These are phyloP conservation scores for Staphylotrichum longicolle DNA, from an alignment of 495 filamentous ascomycete genomes.

Conservation along the genomic window DNA sequence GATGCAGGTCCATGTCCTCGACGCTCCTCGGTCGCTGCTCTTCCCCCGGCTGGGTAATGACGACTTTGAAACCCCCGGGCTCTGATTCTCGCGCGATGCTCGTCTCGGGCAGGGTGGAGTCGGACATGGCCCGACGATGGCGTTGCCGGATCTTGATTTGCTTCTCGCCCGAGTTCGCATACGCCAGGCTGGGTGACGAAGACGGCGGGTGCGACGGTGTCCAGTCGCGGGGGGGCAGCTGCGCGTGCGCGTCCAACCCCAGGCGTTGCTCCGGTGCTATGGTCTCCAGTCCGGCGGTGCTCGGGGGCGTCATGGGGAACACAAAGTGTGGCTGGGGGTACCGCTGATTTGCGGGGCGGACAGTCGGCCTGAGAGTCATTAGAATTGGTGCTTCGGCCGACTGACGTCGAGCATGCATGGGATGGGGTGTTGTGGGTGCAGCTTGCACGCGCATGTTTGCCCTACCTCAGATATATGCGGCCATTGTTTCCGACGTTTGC, in stretches of 20 bases:
- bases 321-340: slow-evolving; percentile 58
- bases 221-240: slow-evolving; percentile 39
- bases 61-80: slow-evolving; percentile 72
- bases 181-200: slow-evolving; percentile 28
- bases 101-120: slow-evolving; percentile 47
- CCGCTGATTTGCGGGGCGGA: slow-evolving; percentile 57
- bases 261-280: slow-evolving; percentile 39
- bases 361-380: slow-evolving; percentile 52
- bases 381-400: slow-evolving; percentile 9
- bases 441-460: slow-evolving; percentile 16
- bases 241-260: slow-evolving; percentile 36
- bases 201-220: slow-evolving; percentile 41
- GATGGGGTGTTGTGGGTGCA: background rate
- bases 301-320: slow-evolving; percentile 57
- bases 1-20: slow-evolving; percentile 49
- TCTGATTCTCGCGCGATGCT: slow-evolving; percentile 53
- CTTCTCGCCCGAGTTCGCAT: slow-evolving; percentile 31
- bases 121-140: slow-evolving; percentile 50
- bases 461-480: slow-evolving; percentile 90
- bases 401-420: background rate
- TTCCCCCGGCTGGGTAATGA: slow-evolving; percentile 72
- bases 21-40: slow-evolving; percentile 61
- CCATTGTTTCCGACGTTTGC: slow-evolving; percentile 93
- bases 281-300: slow-evolving; percentile 54
- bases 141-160: slow-evolving; percentile 37